Conservation (phyloP, 2,329 filamentous ascomycete genomes). For the Diaporthe batatas region DNA sequence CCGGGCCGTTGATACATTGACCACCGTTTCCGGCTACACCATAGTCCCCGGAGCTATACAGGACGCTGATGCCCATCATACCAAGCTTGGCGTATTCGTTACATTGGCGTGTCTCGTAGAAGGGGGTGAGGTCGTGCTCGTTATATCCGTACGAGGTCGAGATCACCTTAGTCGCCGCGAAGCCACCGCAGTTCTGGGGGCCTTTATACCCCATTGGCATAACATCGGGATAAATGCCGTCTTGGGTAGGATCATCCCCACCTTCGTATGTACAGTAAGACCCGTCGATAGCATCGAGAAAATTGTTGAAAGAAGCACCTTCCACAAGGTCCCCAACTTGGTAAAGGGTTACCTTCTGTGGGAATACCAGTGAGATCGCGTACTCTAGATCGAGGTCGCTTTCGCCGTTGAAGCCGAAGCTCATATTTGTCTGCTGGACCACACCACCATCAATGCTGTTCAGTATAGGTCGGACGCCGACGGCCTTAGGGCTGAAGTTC, state of each 20-base stretch:
- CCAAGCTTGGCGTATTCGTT: constrained; percentile 58
- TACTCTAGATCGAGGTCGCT: constrained; percentile 41
- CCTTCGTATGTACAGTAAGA: constrained; percentile 59
- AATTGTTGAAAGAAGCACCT: constrained; percentile 54
- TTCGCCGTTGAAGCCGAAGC: constrained; percentile 39
- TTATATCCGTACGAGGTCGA: constrained; percentile 61
- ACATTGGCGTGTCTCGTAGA: constrained; percentile 58
- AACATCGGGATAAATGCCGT: constrained; percentile 61
- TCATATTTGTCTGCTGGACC: constrained; percentile 35
- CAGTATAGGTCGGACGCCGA: constrained; percentile 33
- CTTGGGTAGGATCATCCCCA: constrained; percentile 52
- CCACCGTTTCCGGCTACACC: constrained; percentile 50
- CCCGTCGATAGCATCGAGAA: constrained; percentile 61
- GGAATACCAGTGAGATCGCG: constrained; percentile 39
- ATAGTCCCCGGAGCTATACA: constrained; percentile 54
- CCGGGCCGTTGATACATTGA: constrained; percentile 49
- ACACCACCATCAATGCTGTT: constrained; percentile 40
- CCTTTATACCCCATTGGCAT: constrained; percentile 59
- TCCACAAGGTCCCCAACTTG: constrained; percentile 44
- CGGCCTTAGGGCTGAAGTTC: constrained; percentile 36
- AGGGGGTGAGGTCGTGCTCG: constrained; percentile 59
- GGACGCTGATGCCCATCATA: constrained; percentile 52
- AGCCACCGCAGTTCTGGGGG: constrained; percentile 43
- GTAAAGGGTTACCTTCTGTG: constrained; percentile 44
- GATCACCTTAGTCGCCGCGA: constrained; percentile 62